Evolutionary conservation across 2,329 filamentous ascomycete genomes (phyloP).

Genomic region (Zarea fungicola): DNA sequence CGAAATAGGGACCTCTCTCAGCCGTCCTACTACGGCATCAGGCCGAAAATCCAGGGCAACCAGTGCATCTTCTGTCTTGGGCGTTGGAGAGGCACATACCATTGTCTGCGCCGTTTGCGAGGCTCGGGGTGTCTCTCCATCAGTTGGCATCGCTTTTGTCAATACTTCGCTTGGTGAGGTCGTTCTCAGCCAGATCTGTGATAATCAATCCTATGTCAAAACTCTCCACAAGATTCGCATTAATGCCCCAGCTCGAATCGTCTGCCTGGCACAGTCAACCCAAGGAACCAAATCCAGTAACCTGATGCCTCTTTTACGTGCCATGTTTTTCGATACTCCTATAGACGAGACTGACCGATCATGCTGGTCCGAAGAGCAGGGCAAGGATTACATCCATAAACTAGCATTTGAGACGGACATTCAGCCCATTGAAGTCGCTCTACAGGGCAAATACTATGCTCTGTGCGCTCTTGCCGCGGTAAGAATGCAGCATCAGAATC

Average conservation of each 20-base stretch:
- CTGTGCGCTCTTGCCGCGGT: conserved; percentile 83
- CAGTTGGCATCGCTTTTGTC: conserved; percentile 79
- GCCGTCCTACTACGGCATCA: conserved; percentile 35
- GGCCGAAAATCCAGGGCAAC: conserved; percentile 40
- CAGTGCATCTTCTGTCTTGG: conserved; percentile 33
- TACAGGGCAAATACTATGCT: conserved; percentile 80
- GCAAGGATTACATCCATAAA: conserved; percentile 70
- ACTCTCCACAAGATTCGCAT: conserved; percentile 83
- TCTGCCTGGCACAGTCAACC: conserved; percentile 69
- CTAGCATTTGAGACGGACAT: conserved; percentile 78
- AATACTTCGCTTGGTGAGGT: conserved; percentile 82
- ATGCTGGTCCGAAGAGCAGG: conserved; percentile 76
- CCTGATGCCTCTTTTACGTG: conserved; percentile 21
- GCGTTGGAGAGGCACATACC: conserved; percentile 53
- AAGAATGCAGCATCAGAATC: conserved; percentile 26
- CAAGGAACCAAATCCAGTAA: conserved; percentile 64
- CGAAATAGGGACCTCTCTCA: conserved; percentile 19
- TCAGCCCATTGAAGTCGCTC: conserved; percentile 72
- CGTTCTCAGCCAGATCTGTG: conserved; percentile 83
- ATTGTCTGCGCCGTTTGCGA: conserved; percentile 87
- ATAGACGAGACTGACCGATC: conserved; percentile 60
- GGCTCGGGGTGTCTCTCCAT: conserved; percentile 78
- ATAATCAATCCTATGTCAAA: conserved; percentile 85
- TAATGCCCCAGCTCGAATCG: conserved; percentile 71
- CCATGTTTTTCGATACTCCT: conserved; percentile 20